phyloP scores from a whole-genome alignment of 2,329 filamentous ascomycete genomes.

The Aspergillus puulaauensis region DNA sequence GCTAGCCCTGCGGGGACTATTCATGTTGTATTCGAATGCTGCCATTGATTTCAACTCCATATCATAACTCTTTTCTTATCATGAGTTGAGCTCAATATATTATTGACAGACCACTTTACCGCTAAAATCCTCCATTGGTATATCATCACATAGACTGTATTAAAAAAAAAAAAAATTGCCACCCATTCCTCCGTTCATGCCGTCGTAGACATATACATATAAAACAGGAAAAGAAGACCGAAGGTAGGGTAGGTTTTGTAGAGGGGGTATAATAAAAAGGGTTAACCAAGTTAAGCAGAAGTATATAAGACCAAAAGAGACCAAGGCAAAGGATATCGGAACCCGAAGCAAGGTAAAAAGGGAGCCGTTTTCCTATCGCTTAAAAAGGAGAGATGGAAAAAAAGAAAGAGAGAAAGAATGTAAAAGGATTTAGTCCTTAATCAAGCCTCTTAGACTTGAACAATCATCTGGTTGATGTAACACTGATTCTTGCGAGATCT shows the following conservation, averaged over 20 bases:
- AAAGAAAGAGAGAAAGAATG: neutral
- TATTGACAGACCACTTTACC: neutral
- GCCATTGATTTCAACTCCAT: no score
- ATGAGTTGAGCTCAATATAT: neutral
- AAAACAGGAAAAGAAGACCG: neutral
- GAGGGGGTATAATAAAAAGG: neutral
- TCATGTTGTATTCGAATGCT: neutral
- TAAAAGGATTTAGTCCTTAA: conserved; percentile 11
- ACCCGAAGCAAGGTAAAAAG: neutral
- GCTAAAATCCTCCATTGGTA: neutral
- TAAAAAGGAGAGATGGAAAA: no score
- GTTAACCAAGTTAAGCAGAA: neutral
- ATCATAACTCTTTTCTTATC: neutral
- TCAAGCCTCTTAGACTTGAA: conserved; percentile 25
- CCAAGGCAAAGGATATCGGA: neutral
- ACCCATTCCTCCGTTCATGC: neutral
- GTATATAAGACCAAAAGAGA: neutral
- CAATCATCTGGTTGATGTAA: conserved; percentile 15
- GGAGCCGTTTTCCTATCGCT: neutral
- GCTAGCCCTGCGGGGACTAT: neutral
- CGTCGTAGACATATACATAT: neutral
- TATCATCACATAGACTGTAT: neutral
- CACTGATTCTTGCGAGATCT: conserved; percentile 23
- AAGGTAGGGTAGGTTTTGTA: neutral
- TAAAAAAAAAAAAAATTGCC: neutral